Percentiles rank a stretch among this genome's conserved stretches.
Evolutionary conservation across 352 stramenopile genomes (phyloP).

Genomic region (Pythium insidiosum): DNA sequence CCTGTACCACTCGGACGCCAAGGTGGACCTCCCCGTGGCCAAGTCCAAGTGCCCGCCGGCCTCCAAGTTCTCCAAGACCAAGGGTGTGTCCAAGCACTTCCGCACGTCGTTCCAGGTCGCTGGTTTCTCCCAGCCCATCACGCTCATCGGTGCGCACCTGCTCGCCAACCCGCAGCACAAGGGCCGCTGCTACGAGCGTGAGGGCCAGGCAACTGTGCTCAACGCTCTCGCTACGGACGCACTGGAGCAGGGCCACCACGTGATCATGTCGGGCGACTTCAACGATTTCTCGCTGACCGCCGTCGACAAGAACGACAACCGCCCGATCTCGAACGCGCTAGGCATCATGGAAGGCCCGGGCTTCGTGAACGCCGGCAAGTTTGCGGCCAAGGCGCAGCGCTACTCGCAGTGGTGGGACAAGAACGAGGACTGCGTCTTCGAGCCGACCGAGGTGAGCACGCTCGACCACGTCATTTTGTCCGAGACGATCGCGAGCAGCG

Average conservation of each 20-base stretch:
- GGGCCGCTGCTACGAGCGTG: conserved; percentile 43
- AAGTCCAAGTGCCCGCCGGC: conserved; percentile 53
- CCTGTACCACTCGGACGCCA: conserved; percentile 28
- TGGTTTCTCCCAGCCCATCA: conserved; percentile 58
- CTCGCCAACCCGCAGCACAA: conserved; percentile 52
- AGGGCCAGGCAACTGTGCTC: conserved; percentile 55
- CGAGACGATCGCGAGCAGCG: conserved; percentile 26
- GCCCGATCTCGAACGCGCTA: conserved; percentile 45
- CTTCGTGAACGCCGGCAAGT: conserved; percentile 37
- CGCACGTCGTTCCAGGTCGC: conserved; percentile 58
- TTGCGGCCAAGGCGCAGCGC: conserved; percentile 26
- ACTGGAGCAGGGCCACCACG: conserved; percentile 31
- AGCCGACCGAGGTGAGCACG: conserved; percentile 32
- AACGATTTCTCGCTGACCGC: conserved; percentile 51
- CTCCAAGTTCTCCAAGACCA: too few species aligned
- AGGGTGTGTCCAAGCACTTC: conserved; percentile 62
- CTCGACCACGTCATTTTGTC: conserved; percentile 56
- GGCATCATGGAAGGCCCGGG: conserved; percentile 30
- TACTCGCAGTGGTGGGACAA: conserved; percentile 57
- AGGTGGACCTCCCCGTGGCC: conserved; percentile 30
- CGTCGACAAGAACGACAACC: conserved; percentile 52
- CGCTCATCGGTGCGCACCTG: conserved; percentile 53
- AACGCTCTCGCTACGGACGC: conserved; percentile 30
- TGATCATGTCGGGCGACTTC: conserved; percentile 58
- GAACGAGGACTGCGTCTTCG: conserved; percentile 51